Conservation (phyloP, 345 rosid genomes). For the Rhizophora apiculata region DNA sequence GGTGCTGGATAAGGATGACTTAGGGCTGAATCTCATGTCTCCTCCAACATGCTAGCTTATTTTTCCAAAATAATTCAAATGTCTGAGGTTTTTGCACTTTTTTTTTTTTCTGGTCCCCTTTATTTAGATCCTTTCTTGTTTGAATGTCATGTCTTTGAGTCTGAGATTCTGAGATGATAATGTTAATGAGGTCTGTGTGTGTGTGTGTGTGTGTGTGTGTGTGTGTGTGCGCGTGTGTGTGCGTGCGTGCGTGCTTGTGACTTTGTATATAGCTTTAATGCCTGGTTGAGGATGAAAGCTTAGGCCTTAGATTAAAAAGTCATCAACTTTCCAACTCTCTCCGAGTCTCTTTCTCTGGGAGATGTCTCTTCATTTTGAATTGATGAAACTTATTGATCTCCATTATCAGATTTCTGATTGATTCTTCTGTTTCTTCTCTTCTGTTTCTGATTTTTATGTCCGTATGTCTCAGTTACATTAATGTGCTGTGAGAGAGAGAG, state of each 20-base stretch:
- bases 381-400: conserved; percentile 33
- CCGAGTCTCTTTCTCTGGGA: conserved; percentile 7
- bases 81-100: conserved; percentile 16
- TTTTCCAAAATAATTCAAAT: conserved; percentile 7
- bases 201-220: conserved; percentile 42
- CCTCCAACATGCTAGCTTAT: conserved; percentile 50
- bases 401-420: conserved; percentile 6
- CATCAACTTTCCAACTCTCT: conserved; percentile 11
- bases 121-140: conserved; percentile 19
- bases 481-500: conserved; percentile 27
- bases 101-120: conserved; percentile 3
- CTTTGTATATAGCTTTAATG: conserved; percentile 41
- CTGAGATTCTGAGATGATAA: conserved; percentile 25
- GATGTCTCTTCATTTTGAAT: conserved; percentile 23
- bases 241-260: conserved; percentile 45
- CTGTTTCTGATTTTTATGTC: conserved; percentile 31
- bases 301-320: conserved; percentile 21
- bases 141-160: conserved; percentile 19
- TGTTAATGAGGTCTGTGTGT: conserved; percentile 24
- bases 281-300: conserved; percentile 25
- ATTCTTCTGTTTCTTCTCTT: conserved; percentile 1
- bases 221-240: conserved; percentile 41
- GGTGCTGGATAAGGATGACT: conserved; percentile 72
- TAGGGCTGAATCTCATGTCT: conserved; percentile 81
- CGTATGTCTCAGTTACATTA: conserved; percentile 39